Conservation (phyloP, 192 early-diverging fungal species). For the Haplosporangium gracile region DNA sequence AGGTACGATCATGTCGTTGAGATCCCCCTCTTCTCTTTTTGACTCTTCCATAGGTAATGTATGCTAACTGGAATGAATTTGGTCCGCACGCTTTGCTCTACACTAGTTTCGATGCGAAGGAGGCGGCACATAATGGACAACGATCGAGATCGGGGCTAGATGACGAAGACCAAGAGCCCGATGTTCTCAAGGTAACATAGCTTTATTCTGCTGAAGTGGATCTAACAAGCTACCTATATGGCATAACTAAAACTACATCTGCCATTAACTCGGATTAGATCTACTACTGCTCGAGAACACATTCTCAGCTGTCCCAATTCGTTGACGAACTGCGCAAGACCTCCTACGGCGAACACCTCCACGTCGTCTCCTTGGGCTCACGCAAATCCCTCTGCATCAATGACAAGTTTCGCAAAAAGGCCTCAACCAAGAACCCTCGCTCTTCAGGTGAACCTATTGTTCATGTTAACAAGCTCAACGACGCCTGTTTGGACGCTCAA, state of each 20-base stretch:
- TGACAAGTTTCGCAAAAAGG: slow-evolving; percentile 47
- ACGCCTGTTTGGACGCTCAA: slow-evolving; percentile 89
- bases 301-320: slow-evolving; percentile 95
- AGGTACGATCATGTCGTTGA: slow-evolving; percentile 26
- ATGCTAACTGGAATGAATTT: slow-evolving; percentile 1
- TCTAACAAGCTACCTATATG: not conserved
- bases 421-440: not conserved
- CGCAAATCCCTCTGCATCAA: slow-evolving; percentile 90
- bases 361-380: slow-evolving; percentile 82
- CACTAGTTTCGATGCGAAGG: slow-evolving; percentile 38
- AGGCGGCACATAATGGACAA: slow-evolving; percentile 7
- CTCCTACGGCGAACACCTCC: slow-evolving; percentile 68
- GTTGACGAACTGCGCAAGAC: slow-evolving; percentile 89
- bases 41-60: too few species aligned
- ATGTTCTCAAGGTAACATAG: slow-evolving; percentile 59
- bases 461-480: slow-evolving; percentile 70
- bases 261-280: slow-evolving; percentile 52
- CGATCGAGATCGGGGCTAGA: slow-evolving; percentile 15
- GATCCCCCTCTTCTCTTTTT: not conserved
- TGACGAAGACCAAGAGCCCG: slow-evolving; percentile 49
- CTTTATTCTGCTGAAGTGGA: not conserved
- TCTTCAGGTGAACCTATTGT: slow-evolving; percentile 19
- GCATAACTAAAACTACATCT: not conserved
- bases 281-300: slow-evolving; percentile 82
- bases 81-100: not conserved